Conservation (phyloP, 768 basidiomycete genomes). For the Tylopilus subfusipes region DNA sequence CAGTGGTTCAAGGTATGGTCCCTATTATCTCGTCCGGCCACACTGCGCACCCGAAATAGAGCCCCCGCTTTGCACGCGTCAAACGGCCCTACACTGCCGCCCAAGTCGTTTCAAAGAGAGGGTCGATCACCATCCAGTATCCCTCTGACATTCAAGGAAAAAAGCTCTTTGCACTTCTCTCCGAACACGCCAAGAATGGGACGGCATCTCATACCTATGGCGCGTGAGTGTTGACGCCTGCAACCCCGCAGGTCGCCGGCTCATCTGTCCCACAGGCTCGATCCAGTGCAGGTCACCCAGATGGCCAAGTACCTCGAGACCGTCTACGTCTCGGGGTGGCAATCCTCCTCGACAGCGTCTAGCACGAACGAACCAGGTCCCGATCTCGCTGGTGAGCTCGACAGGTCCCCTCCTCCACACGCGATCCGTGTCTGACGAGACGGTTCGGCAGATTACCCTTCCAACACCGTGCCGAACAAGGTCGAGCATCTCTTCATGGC, state of each 20-base stretch:
- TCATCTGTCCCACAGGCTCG: slow-evolving; percentile 57
- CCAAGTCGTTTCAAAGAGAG: slow-evolving; percentile 92
- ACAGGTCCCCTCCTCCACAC: background rate
- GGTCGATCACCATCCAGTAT: slow-evolving; percentile 80
- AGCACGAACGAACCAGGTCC: slow-evolving; percentile 96
- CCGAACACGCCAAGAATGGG: slow-evolving; percentile 69
- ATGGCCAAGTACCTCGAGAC: slow-evolving; percentile 99
- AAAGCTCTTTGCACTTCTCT: slow-evolving; percentile 78
- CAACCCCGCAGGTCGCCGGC: slow-evolving; percentile 17
- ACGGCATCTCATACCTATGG: slow-evolving; percentile 96
- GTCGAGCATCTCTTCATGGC: slow-evolving; percentile 98
- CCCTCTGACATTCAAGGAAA: slow-evolving; percentile 81
- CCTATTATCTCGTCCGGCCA: slow-evolving; percentile 6
- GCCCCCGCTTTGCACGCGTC: slow-evolving; percentile 81
- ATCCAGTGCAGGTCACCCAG: slow-evolving; percentile 96
- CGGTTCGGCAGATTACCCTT: slow-evolving; percentile 76
- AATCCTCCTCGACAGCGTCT: slow-evolving; percentile 90
- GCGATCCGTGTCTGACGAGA: slow-evolving; percentile 1
- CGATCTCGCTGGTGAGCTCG: slow-evolving; percentile 81
- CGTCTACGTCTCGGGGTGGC: slow-evolving; percentile 97
- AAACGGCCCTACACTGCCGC: slow-evolving; percentile 90
- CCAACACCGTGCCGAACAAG: slow-evolving; percentile 98
- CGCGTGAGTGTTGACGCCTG: slow-evolving; percentile 59
- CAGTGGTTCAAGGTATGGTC: slow-evolving; percentile 84
- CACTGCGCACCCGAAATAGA: slow-evolving; percentile 42